Percentiles rank a stretch among this genome's conserved stretches.
Conservation (phyloP, 2,329 filamentous ascomycete species). For the Botrytis aclada region DNA sequence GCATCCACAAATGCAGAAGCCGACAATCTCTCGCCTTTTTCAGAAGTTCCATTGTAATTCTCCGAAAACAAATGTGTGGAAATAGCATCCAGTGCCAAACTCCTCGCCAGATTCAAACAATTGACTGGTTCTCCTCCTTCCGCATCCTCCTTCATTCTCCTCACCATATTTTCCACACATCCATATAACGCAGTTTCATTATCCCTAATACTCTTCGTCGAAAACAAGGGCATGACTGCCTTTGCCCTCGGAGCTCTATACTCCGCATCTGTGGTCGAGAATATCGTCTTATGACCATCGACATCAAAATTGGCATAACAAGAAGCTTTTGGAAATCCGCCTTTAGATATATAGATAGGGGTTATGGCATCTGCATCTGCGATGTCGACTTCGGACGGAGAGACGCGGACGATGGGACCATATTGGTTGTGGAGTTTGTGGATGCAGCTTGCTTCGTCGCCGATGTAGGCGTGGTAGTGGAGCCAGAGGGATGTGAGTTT, state of each 20-base stretch:
- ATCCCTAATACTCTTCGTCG: constrained; percentile 44
- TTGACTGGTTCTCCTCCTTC: constrained; percentile 41
- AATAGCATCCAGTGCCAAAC: constrained; percentile 53
- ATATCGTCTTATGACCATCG: constrained; percentile 53
- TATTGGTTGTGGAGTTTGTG: constrained; percentile 35
- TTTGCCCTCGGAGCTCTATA: constrained; percentile 47
- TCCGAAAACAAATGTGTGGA: constrained; percentile 52
- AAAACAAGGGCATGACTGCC: constrained; percentile 49
- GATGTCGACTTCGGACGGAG: constrained; percentile 40
- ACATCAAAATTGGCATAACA: constrained; percentile 57
- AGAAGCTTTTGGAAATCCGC: constrained; percentile 51
- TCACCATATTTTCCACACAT: constrained; percentile 44
- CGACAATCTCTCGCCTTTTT: constrained; percentile 38
- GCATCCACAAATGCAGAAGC: constrained; percentile 52
- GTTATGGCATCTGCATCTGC: constrained; percentile 37
- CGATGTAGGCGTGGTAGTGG: constrained; percentile 41
- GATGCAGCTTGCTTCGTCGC: constrained; percentile 35
- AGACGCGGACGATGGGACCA: constrained; percentile 38
- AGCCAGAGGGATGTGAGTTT: constrained; percentile 38
- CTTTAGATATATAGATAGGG: constrained; percentile 50
- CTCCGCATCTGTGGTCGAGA: constrained; percentile 45
- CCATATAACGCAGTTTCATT: constrained; percentile 41
- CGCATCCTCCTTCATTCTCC: constrained; percentile 41
- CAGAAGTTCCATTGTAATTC: constrained; percentile 46
- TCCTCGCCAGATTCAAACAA: constrained; percentile 48